Conservation (phyloP, 306 rosid species). For the Dryas drummondii region DNA sequence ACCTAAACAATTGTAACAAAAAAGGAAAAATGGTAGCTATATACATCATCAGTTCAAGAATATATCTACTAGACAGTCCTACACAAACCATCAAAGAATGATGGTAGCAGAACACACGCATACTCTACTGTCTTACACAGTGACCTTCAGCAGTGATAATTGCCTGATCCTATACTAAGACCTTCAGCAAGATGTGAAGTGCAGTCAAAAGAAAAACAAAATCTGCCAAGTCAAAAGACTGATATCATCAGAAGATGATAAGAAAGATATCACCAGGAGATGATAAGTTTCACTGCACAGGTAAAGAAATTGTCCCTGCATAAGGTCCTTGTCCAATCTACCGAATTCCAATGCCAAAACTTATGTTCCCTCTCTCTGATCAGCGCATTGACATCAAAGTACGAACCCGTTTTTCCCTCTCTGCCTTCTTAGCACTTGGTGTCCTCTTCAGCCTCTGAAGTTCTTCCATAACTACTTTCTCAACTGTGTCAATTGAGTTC, state of each 20-base stretch:
- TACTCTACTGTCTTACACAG: background rate
- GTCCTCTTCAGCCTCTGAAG: conserved; percentile 62
- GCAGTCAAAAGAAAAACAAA: background rate
- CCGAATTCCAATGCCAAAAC: background rate
- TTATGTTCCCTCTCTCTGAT: background rate
- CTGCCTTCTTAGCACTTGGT: conserved; percentile 69
- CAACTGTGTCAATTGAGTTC: conserved; percentile 62
- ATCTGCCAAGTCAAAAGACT: background rate
- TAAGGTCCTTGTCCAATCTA: background rate
- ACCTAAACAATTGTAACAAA: background rate
- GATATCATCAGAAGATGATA: conserved; percentile 12
- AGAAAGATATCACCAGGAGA: conserved; percentile 13
- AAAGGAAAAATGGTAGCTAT: conserved; percentile 18
- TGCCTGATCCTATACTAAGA: conserved; percentile 1
- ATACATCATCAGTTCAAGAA: conserved; percentile 31
- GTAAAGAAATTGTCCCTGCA: background rate
- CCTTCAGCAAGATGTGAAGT: conserved; percentile 19
- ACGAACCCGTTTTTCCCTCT: conserved; percentile 58
- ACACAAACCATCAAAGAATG: conserved; percentile 48
- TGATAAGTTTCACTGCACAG: background rate
- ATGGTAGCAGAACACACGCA: conserved; percentile 28
- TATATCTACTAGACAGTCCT: background rate
- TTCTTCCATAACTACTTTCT: conserved; percentile 67
- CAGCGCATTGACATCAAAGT: conserved; percentile 91
- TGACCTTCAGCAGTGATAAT: conserved; percentile 25